phyloP scores from a whole-genome alignment of 495 filamentous ascomycete genomes.

The Penicillium ucsense region DNA sequence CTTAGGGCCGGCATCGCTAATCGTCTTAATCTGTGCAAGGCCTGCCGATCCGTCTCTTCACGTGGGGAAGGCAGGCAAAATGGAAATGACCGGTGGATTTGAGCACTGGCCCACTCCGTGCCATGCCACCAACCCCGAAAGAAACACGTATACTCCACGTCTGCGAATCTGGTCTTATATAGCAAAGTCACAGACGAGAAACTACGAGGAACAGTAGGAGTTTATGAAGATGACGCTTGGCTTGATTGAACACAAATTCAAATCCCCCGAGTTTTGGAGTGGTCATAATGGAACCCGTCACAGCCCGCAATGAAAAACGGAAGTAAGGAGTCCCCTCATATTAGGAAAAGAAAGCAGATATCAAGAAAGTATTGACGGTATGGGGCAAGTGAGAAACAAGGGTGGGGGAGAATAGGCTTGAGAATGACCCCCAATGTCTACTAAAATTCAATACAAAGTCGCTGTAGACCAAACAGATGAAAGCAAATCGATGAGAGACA shows the following conservation, averaged over 20 bases:
- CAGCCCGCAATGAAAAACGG: slow-evolving; percentile 3
- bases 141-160: too few species aligned
- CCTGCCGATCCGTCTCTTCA: too few species aligned
- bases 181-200: background rate
- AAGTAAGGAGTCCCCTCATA: slow-evolving; percentile 1
- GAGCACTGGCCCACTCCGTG: too few species aligned
- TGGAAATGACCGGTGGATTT: too few species aligned
- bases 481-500: slow-evolving; percentile 16
- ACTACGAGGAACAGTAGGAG: background rate
- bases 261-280: slow-evolving; percentile 12
- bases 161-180: background rate
- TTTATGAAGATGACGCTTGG: background rate
- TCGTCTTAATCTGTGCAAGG: too few species aligned
- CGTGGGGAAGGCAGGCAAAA: too few species aligned
- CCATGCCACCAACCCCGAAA: too few species aligned
- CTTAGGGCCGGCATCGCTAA: too few species aligned
- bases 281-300: slow-evolving; percentile 14
- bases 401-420: background rate
- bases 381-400: background rate
- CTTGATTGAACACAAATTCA: slow-evolving; percentile 8
- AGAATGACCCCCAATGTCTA: slow-evolving; percentile 15
- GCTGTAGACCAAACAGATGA: slow-evolving; percentile 8
- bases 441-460: slow-evolving; percentile 20
- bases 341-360: slow-evolving; percentile 1
- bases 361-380: background rate